phyloP scores from a whole-genome alignment of 176 grass and related monocot species.

The Carex scoparia region DNA sequence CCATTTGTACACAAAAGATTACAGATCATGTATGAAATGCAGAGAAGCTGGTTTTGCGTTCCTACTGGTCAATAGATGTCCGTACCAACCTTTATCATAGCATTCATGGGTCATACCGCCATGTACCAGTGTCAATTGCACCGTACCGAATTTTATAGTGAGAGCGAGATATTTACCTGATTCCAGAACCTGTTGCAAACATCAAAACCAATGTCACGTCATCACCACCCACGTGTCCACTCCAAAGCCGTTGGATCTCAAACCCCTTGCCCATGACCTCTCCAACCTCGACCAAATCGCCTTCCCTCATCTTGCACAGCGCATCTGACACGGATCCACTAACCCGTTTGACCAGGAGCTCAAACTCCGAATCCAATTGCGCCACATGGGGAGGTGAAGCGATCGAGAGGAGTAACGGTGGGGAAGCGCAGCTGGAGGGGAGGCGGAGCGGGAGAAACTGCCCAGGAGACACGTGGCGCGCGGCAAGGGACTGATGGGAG shows the following conservation, averaged over 20 bases:
- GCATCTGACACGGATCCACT: slow-evolving; percentile 51
- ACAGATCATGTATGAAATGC: background rate
- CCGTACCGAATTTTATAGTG: background rate
- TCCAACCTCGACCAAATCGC: slow-evolving; percentile 70
- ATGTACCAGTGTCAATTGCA: background rate
- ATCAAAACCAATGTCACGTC: slow-evolving; percentile 46
- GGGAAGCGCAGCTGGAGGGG: slow-evolving; percentile 27
- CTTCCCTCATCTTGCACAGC: slow-evolving; percentile 49
- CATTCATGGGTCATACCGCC: background rate
- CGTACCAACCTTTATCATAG: background rate
- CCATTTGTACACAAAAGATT: background rate
- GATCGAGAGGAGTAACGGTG: slow-evolving; percentile 69
- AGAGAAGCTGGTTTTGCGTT: background rate
- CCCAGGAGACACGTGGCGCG: slow-evolving; percentile 34
- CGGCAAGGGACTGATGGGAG: slow-evolving; percentile 39
- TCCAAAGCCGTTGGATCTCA: slow-evolving; percentile 45
- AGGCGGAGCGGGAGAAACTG: slow-evolving; percentile 79
- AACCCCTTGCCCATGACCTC: slow-evolving; percentile 75
- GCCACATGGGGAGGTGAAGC: slow-evolving; percentile 42
- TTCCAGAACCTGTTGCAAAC: slow-evolving; percentile 85
- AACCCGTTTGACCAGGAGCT: slow-evolving; percentile 72
- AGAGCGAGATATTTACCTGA: slow-evolving; percentile 36
- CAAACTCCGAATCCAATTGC: slow-evolving; percentile 19
- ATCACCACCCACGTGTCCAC: slow-evolving; percentile 32
- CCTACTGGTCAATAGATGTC: no score